Base-by-base conservation (phyloP, 495 filamentous ascomycete species). In the Aspergillus cristatus region DNA sequence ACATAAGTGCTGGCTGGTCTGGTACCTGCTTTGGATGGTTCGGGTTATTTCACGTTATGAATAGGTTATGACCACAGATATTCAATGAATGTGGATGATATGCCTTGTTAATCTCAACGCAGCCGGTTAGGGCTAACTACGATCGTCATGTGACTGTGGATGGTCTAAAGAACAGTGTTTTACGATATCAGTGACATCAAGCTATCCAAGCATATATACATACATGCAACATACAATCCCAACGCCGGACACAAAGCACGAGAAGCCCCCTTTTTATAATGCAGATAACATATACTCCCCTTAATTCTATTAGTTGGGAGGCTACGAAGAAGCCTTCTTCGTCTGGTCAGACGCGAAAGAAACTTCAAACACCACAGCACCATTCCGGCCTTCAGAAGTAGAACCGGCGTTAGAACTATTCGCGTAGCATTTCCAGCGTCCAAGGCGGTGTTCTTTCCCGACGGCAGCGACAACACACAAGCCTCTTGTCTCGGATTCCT, bases 391-490 rank as follows among this genome's bases (percentile, higher is more conserved):
- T 34, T 76, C 55, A 1, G 72, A 43, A 47, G 73, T 75, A 38
- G 53, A 11, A 12, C 62, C 61, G 15, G 65, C 47, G 36, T 55
- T 34, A 31, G 57, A 65, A 41, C 62, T 70, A 34, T 63, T 68
- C 28, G 51, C 46, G 30, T 57, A 71, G 35, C 54, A 61, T 48
- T 76, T 72, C 84, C 85, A 96, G 39, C 81, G 70, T 1, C 84
- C 90, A 22, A 93, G 62, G 14, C 85, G 71, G 51, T 86, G 78
- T 61, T 96, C 89, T 53, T 87, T 93, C 14, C 86, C 89, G 7
- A 89, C 70, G 1, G 79, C 91, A 32, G 76, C 83, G 25, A 89
- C 83, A 28, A 98, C 71, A 42, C 81, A 87, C 0, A 94, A 48
- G 11, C 83, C 85, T 22, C 85, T 81, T 32, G 32, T 71, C 79